Percentiles rank a stretch among this genome's conserved stretches.
phyloP scores from a whole-genome alignment of 2,329 filamentous ascomycete genomes.

The Esteya vermicola region DNA sequence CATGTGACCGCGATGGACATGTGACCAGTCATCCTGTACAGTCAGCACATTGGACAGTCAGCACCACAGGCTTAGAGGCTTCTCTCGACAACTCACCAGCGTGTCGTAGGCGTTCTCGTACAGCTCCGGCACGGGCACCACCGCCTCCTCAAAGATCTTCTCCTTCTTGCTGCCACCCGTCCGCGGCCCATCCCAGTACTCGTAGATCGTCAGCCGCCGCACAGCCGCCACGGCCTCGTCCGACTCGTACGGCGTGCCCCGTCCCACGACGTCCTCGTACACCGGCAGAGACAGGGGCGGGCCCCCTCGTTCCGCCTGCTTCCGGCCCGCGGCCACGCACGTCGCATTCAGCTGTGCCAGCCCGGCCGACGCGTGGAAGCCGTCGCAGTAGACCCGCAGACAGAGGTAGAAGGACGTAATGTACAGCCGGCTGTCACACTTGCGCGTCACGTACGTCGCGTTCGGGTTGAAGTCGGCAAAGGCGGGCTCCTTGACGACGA shows the following conservation, averaged over 20 bases:
- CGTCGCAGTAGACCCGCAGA: slow-evolving; percentile 19
- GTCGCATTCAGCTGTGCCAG: slow-evolving; percentile 19
- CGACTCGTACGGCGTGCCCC: slow-evolving; percentile 18
- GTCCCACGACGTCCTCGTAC: slow-evolving; percentile 15
- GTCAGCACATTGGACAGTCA: background rate
- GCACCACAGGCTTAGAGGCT: background rate
- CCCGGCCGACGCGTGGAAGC: slow-evolving; percentile 7
- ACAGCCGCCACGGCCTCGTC: slow-evolving; percentile 18
- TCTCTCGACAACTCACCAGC: slow-evolving; percentile 15
- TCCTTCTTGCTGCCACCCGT: too few species aligned
- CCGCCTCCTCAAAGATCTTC: slow-evolving; percentile 15
- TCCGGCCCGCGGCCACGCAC: slow-evolving; percentile 15
- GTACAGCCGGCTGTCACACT: slow-evolving; percentile 6
- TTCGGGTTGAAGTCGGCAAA: background rate
- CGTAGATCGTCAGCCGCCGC: slow-evolving; percentile 16
- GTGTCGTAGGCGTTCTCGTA: slow-evolving; percentile 23
- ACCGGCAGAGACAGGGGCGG: too few species aligned
- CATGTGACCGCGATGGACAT: slow-evolving; percentile 20
- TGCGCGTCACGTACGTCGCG: background rate
- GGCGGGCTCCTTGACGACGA: background rate
- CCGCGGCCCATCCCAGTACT: slow-evolving; percentile 9
- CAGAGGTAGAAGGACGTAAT: slow-evolving; percentile 21
- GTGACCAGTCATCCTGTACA: slow-evolving; percentile 15
- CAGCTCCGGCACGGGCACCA: slow-evolving; percentile 20
- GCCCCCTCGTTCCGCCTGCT: too few species aligned